Conservation (phyloP, 495 filamentous ascomycete genomes). For the Bacidia gigantensis region DNA sequence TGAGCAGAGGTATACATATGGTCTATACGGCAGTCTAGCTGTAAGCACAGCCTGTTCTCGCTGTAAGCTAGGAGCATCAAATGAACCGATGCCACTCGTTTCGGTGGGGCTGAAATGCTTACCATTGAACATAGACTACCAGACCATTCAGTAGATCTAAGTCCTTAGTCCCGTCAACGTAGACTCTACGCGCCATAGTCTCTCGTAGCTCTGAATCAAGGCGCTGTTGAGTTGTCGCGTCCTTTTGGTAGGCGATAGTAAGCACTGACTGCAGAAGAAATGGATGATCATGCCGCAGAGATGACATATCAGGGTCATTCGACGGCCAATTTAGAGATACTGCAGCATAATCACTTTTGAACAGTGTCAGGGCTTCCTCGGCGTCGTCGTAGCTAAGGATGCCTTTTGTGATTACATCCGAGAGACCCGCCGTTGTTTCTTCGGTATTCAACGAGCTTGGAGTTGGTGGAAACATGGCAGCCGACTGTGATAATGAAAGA, state of each 20-base stretch:
- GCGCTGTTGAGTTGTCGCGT: constrained; percentile 9
- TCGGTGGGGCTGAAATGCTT: background rate
- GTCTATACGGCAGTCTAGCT: background rate
- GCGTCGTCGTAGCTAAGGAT: constrained; percentile 4
- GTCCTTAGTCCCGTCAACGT: constrained; percentile 17
- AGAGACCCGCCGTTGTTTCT: background rate
- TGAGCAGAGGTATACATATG: background rate
- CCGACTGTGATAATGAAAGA: background rate
- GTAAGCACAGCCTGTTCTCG: background rate
- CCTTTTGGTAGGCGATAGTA: constrained; percentile 12
- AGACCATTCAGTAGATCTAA: constrained; percentile 21
- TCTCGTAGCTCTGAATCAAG: constrained; percentile 13
- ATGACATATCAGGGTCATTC: background rate
- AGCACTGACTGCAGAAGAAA: constrained; percentile 16
- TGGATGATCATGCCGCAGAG: constrained; percentile 15
- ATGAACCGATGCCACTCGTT: background rate
- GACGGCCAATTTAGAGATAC: background rate
- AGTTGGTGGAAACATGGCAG: background rate
- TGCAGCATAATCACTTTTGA: constrained; percentile 1
- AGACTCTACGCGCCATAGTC: constrained; percentile 7
- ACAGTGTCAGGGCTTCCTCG: constrained; percentile 1
- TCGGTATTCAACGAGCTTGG: constrained; percentile 2
- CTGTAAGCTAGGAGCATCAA: constrained; percentile 15
- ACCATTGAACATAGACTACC: constrained; percentile 20
- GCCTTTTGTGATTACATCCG: constrained; percentile 6